Conservation (phyloP, 2,329 filamentous ascomycete species). For the Didymella sp. region DNA sequence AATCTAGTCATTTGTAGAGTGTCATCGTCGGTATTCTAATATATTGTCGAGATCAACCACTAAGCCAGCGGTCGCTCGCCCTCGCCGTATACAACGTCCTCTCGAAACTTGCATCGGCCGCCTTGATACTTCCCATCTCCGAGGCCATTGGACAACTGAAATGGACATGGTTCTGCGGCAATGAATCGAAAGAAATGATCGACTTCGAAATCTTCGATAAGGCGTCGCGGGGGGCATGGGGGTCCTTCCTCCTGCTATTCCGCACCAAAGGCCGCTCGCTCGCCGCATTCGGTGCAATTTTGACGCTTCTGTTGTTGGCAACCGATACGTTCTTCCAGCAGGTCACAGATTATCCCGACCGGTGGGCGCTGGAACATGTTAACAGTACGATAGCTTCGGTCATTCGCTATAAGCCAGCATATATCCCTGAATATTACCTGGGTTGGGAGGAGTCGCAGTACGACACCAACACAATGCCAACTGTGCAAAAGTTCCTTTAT, state of each 20-base stretch:
- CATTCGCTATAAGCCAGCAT: constrained; percentile 14
- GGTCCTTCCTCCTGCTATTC: constrained; percentile 26
- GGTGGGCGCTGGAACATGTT: constrained; percentile 4
- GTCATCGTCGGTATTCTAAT: constrained; percentile 46
- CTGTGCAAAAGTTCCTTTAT: background rate
- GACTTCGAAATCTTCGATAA: constrained; percentile 47
- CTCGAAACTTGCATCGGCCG: constrained; percentile 35
- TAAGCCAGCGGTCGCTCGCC: constrained; percentile 43
- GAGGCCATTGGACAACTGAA: constrained; percentile 45
- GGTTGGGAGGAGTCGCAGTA: constrained; percentile 20
- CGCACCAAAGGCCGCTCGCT: constrained; percentile 25
- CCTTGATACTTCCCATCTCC: constrained; percentile 34
- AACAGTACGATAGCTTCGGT: background rate
- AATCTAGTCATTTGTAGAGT: background rate
- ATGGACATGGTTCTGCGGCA: constrained; percentile 39
- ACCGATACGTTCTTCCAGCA: constrained; percentile 45
- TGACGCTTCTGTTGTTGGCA: constrained; percentile 19
- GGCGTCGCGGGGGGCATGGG: constrained; percentile 34
- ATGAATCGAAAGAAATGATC: constrained; percentile 25
- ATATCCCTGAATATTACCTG: background rate
- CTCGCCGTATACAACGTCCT: constrained; percentile 32
- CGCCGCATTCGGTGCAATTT: constrained; percentile 14
- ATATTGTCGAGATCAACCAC: constrained; percentile 31
- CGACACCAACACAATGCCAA: background rate
- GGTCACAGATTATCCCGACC: constrained; percentile 17